A percentile compares a stretch with the other conserved stretches of the same genome.
These are phyloP conservation scores for Erythrophleum fordii DNA, from an alignment of 306 rosid genomes.

Conservation along the genomic window DNA sequence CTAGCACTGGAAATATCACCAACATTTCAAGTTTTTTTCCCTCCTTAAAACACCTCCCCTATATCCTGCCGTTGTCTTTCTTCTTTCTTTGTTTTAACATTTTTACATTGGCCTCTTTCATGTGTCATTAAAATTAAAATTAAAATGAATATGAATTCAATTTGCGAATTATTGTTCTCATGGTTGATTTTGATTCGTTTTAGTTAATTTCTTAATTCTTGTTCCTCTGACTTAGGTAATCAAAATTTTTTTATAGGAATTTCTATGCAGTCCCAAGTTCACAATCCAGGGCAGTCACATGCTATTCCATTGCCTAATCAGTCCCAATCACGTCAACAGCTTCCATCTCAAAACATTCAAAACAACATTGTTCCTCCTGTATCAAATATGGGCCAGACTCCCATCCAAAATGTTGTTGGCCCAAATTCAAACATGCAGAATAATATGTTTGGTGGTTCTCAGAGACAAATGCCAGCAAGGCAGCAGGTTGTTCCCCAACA, in stretches of 20 bases:
- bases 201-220: background rate
- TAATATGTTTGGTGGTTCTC: conserved; percentile 66
- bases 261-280: conserved; percentile 59
- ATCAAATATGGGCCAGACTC: conserved; percentile 62
- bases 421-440: conserved; percentile 65
- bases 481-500: conserved; percentile 77
- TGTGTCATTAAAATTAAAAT: conserved; percentile 24
- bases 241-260: conserved; percentile 53
- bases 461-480: conserved; percentile 78
- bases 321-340: conserved; percentile 70
- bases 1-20: conserved; percentile 7
- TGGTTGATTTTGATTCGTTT: background rate
- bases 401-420: conserved; percentile 67
- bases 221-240: conserved; percentile 22
- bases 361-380: conserved; percentile 59
- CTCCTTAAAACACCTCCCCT: too few relatives aligned
- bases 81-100: conserved; percentile 18
- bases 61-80: background rate
- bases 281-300: conserved; percentile 70
- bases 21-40: conserved; percentile 5
- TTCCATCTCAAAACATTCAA: conserved; percentile 72
- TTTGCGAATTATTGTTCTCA: background rate
- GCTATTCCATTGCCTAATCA: conserved; percentile 62
- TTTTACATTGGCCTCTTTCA: conserved; percentile 11
- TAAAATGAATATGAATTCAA: conserved; percentile 12